Base-by-base conservation (phyloP, 1,284 basidiomycete genomes). In the Melampsora occidentalis region DNA sequence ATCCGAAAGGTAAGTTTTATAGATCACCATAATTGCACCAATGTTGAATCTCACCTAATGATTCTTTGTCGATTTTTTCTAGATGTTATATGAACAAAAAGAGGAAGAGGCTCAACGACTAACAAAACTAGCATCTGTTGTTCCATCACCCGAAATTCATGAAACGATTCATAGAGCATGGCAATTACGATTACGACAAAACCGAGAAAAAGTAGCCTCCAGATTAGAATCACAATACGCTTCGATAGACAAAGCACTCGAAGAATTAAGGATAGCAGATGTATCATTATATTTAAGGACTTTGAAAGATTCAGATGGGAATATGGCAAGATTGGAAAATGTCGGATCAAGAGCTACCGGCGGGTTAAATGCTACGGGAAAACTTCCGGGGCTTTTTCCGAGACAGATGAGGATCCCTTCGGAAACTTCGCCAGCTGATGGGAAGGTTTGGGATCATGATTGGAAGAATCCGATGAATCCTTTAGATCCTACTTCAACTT, bases 351-450 rank as follows among this genome's bases (percentile, higher is more conserved):
- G 39, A 42, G 57, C 62, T 42, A 6, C 16, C 18, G 61, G 31
- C 2, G 49, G 57, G 18, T 12, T 76, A 1, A 76, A 76, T 31
- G 59, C 68, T 14, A 70, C 75, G 2, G 75, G 75, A 2, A 76
- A 76, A 59, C 48, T 76, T n/a, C 0, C 22, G 2, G 93, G 93
- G 0, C 82, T 95, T 57, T 91, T 95, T 83, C 93, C 93, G 77
- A 87, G 91, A 76, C 91, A 93, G 82, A 82, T 93, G 82, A 87
- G 87, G 70, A 85, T 90, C 78, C 91, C 91, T 49, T 87, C 90
- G 4, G 91, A 93, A 79, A 93, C 91, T 7, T 90, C 91, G 0
- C 86, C 90, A 20, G 87, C 86, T 76, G 85, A 85, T 51, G 91
- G 62, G 14, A 69, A 76, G 59, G 75, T 76, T n/a, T 76, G 75